These are phyloP conservation scores for Arachis stenosperma DNA, from an alignment of 306 rosid species.

Conservation along the genomic window DNA sequence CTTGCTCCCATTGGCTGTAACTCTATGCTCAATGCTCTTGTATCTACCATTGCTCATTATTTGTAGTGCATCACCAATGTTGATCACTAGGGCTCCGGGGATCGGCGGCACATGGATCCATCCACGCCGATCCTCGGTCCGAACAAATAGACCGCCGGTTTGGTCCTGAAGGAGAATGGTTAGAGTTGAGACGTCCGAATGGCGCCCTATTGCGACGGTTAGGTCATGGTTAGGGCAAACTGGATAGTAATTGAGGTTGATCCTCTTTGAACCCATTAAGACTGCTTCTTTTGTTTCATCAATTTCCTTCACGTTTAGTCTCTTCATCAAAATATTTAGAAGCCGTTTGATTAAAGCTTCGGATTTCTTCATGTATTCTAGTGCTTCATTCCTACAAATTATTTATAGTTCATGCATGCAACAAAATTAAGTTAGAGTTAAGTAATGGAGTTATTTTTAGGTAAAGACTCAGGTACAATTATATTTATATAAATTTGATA, in stretches of 20 bases:
- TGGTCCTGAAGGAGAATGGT: conserved; percentile 66
- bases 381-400: conserved; percentile 47
- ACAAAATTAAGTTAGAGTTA: too few species aligned
- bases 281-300: conserved; percentile 41
- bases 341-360: conserved; percentile 44
- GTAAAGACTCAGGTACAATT: too few species aligned
- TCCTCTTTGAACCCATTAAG: conserved; percentile 58
- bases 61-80: conserved; percentile 64
- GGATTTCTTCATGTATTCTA: conserved; percentile 57
- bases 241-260: conserved; percentile 64
- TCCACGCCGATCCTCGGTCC: background rate
- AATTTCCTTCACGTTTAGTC: conserved; percentile 47
- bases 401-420: too few species aligned
- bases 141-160: conserved; percentile 57
- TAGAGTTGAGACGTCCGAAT: conserved; percentile 62
- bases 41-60: conserved; percentile 69
- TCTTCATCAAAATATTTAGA: conserved; percentile 47
- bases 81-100: conserved; percentile 56
- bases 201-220: conserved; percentile 57
- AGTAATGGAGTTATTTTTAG: too few species aligned
- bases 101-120: conserved; percentile 65
- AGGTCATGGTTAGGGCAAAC: conserved; percentile 59
- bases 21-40: conserved; percentile 66
- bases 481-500: too few species aligned
- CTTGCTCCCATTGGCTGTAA: conserved; percentile 48